A percentile compares a stretch with the other conserved stretches of the same genome.
Evolutionary conservation across 2,329 filamentous ascomycete species (phyloP).

Genomic region (Colletotrichum liriopes): DNA sequence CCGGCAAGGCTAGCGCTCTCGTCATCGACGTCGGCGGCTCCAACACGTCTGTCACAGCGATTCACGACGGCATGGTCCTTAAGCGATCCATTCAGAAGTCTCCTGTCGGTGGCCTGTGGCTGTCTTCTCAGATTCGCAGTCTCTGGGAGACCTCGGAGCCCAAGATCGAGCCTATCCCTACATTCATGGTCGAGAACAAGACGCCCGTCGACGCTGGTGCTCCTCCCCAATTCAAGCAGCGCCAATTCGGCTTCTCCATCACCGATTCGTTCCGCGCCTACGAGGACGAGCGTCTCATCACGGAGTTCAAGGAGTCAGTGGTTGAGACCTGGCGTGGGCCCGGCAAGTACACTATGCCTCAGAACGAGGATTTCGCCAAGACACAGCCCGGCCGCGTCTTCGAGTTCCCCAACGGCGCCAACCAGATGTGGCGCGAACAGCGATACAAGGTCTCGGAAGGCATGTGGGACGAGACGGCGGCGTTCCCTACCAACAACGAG

Average conservation of each 20-base stretch:
- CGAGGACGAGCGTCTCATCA: conserved; percentile 93
- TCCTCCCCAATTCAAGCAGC: conserved; percentile 82
- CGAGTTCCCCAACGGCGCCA: conserved; percentile 97
- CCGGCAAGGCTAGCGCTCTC: conserved; percentile 92
- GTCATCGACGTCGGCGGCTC: conserved; percentile 94
- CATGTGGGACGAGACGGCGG: conserved; percentile 89
- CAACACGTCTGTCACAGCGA: conserved; percentile 89
- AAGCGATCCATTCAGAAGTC: conserved; percentile 92
- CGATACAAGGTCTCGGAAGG: conserved; percentile 90
- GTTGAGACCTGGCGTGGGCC: conserved; percentile 94
- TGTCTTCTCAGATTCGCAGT: conserved; percentile 88
- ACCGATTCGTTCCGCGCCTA: conserved; percentile 82
- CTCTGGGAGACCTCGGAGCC: conserved; percentile 81
- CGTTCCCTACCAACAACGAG: conserved; percentile 65
- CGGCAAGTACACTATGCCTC: conserved; percentile 73
- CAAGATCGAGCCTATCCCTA: conserved; percentile 82
- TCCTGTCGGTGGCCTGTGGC: conserved; percentile 88
- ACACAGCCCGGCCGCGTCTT: conserved; percentile 87
- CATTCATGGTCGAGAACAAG: conserved; percentile 91
- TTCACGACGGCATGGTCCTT: conserved; percentile 95
- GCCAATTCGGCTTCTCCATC: conserved; percentile 75
- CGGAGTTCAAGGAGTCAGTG: conserved; percentile 97
- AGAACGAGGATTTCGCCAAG: conserved; percentile 84
- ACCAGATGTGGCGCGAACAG: conserved; percentile 93
- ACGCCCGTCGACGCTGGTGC: conserved; percentile 88